These are phyloP conservation scores for Vitis rotundifolia DNA, from an alignment of 164 flowering plant genomes.

Conservation along the genomic window DNA sequence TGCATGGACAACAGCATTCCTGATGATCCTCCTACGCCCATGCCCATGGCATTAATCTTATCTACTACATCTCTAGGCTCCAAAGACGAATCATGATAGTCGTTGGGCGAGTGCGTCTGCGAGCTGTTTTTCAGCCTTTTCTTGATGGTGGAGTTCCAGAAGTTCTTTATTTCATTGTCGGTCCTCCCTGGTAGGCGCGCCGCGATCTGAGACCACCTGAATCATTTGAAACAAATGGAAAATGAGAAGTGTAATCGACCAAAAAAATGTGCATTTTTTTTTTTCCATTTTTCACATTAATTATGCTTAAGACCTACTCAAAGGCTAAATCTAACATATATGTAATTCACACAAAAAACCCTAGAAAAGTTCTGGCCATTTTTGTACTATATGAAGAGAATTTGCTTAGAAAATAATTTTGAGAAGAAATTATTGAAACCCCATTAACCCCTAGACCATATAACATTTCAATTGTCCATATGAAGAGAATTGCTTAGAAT, in stretches of 20 bases:
- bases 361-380: no score
- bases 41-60: background rate
- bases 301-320: no score
- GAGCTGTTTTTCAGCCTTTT: conserved; percentile 51
- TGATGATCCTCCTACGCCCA: background rate
- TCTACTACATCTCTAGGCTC: conserved; percentile 25
- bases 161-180: conserved; percentile 82
- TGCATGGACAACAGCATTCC: conserved; percentile 34
- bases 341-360: no score
- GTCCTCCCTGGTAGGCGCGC: conserved; percentile 80
- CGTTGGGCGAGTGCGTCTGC: conserved; percentile 47
- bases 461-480: no score
- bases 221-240: background rate
- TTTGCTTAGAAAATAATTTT: no score
- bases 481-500: no score
- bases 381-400: no score
- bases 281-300: no score
- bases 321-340: no score
- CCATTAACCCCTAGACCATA: no score
- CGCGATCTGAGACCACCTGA: conserved; percentile 90
- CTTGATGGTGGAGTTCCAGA: conserved; percentile 82
- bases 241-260: background rate
- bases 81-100: conserved; percentile 38
- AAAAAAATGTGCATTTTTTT: no score
- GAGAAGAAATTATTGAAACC: no score